Evolutionary conservation across 805 yeast genomes (phyloP).

Genomic region (Yamadazyma phyllophila): DNA sequence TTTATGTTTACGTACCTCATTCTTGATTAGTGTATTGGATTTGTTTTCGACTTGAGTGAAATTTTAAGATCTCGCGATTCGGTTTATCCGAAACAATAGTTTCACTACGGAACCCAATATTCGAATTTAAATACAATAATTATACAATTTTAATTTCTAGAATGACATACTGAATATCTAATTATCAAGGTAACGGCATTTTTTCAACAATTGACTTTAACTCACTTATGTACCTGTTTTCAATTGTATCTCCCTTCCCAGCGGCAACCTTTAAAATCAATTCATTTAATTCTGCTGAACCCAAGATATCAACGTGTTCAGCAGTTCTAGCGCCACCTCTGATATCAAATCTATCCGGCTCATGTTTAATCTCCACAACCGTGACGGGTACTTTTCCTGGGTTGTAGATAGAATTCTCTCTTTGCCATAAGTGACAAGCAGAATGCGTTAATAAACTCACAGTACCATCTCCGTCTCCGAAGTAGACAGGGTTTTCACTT

Average conservation of each 20-base stretch:
- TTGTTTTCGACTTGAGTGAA: background rate
- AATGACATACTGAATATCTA: background rate
- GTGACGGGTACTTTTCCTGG: conserved; percentile 76
- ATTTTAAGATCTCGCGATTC: conserved; percentile 6
- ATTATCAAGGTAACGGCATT: background rate
- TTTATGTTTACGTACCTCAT: conserved; percentile 10
- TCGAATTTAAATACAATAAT: background rate
- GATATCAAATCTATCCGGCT: conserved; percentile 90
- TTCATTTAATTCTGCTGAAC: conserved; percentile 90
- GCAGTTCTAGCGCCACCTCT: conserved; percentile 98
- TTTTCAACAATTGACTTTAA: conserved; percentile 58
- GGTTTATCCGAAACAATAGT: background rate
- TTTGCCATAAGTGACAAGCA: conserved; percentile 90
- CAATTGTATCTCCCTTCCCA: conserved; percentile 71
- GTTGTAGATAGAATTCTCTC: conserved; percentile 61
- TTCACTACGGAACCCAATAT: background rate
- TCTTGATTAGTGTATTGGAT: background rate
- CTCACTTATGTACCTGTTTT: conserved; percentile 56
- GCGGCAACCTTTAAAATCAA: conserved; percentile 76
- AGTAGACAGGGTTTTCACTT: conserved; percentile 60
- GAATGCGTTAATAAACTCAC: conserved; percentile 82
- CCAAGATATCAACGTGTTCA: conserved; percentile 95
- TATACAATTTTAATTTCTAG: background rate
- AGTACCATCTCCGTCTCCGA: conserved; percentile 97
- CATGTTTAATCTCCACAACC: conserved; percentile 87